Evolutionary conservation across 305 asterid genomes (phyloP).

Genomic region (Fraxinus xanthoxyloides): DNA sequence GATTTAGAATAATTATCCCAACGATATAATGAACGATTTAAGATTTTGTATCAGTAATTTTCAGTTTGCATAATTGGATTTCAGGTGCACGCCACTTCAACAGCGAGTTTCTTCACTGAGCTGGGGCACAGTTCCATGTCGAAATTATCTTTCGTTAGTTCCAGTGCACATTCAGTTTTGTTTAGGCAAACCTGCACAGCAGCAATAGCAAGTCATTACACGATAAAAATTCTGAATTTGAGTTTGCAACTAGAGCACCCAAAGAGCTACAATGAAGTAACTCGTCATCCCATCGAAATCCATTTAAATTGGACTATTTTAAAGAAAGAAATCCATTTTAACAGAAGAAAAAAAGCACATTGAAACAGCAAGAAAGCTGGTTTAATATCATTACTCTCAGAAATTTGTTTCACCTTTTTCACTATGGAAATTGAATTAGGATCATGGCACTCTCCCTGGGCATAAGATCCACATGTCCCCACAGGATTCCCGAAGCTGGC

Average conservation of each 20-base stretch:
- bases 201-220: neutral
- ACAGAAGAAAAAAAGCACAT: neutral
- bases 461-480: slow-evolving; percentile 64
- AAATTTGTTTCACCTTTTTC: slow-evolving; percentile 40
- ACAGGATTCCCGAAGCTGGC: slow-evolving; percentile 74
- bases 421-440: slow-evolving; percentile 45
- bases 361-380: neutral
- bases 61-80: neutral
- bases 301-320: neutral
- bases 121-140: slow-evolving; percentile 42
- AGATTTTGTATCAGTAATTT: neutral
- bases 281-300: neutral
- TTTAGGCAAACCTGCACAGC: slow-evolving; percentile 59
- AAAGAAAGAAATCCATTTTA: neutral
- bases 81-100: slow-evolving; percentile 55
- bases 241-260: neutral
- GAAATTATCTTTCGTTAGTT: slow-evolving; percentile 33
- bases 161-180: slow-evolving; percentile 46
- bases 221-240: neutral
- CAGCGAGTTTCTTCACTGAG: slow-evolving; percentile 49
- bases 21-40: neutral
- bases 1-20: neutral
- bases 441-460: slow-evolving; percentile 58
- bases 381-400: neutral
- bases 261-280: neutral